These are phyloP conservation scores for Dryas drummondii DNA, from an alignment of 306 rosid species.

Conservation along the genomic window DNA sequence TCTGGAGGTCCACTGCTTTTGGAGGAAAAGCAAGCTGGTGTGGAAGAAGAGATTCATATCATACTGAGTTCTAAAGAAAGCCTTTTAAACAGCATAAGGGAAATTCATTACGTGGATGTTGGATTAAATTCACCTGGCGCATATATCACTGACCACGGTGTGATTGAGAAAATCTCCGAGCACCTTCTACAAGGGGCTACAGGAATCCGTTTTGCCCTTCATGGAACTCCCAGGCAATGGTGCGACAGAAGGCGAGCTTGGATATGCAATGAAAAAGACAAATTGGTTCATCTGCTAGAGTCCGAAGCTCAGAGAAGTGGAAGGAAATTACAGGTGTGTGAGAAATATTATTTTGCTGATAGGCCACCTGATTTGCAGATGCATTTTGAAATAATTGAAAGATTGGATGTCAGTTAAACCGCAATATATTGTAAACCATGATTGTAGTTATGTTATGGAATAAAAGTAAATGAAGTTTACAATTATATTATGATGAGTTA, in stretches of 20 bases:
- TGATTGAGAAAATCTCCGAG: conserved; percentile 50
- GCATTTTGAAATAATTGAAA: conserved; percentile 85
- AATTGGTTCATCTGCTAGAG: conserved; percentile 51
- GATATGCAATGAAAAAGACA: conserved; percentile 63
- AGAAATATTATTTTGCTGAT: conserved; percentile 62
- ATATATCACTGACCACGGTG: conserved; percentile 52
- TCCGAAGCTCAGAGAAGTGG: conserved; percentile 45
- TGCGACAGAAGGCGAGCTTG: conserved; percentile 56
- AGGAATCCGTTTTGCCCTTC: conserved; percentile 57
- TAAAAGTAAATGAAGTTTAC: background rate
- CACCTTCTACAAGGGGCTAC: conserved; percentile 37
- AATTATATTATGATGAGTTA: background rate
- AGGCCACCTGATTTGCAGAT: conserved; percentile 63
- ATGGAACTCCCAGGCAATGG: conserved; percentile 98
- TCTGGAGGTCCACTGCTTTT: conserved; percentile 8
- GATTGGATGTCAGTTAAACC: conserved; percentile 47
- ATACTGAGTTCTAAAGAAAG: conserved; percentile 49
- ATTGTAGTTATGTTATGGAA: background rate
- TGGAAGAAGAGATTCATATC: conserved; percentile 28
- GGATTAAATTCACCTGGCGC: conserved; percentile 78
- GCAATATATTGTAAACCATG: background rate
- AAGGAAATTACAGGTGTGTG: conserved; percentile 46
- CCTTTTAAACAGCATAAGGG: conserved; percentile 59
- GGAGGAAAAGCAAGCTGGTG: conserved; percentile 25
- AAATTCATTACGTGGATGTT: conserved; percentile 84